These are phyloP conservation scores for Otatea glauca DNA, from an alignment of 176 grass and related monocot species.

Conservation along the genomic window DNA sequence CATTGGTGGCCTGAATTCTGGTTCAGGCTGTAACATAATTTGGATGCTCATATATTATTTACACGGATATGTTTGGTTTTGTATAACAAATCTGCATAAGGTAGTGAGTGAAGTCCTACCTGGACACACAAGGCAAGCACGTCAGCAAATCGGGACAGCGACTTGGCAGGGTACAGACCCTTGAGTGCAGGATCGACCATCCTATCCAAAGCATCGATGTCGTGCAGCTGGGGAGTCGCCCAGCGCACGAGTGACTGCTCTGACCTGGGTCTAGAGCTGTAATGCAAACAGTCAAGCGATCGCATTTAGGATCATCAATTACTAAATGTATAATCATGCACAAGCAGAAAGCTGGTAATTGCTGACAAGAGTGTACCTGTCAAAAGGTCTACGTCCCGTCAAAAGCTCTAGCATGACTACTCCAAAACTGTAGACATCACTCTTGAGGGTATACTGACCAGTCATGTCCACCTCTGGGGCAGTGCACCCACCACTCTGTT, in stretches of 20 bases:
- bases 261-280: slow-evolving; percentile 57
- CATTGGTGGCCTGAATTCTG: slow-evolving; percentile 83
- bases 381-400: slow-evolving; percentile 83
- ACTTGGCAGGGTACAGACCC: slow-evolving; percentile 57
- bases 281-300: not conserved
- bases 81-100: not conserved
- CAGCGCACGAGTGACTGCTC: slow-evolving; percentile 76
- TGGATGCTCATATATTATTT: not conserved
- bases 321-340: no score
- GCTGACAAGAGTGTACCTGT: slow-evolving; percentile 54
- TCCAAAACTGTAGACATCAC: slow-evolving; percentile 94
- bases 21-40: slow-evolving; percentile 63
- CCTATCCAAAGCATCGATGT: slow-evolving; percentile 76
- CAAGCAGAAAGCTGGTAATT: not conserved
- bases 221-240: slow-evolving; percentile 74
- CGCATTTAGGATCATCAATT: slow-evolving; percentile 14
- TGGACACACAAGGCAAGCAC: slow-evolving; percentile 74
- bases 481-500: slow-evolving; percentile 72
- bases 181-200: slow-evolving; percentile 84
- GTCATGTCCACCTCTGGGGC: slow-evolving; percentile 88
- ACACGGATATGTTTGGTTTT: not conserved
- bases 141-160: slow-evolving; percentile 75
- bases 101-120: slow-evolving; percentile 41
- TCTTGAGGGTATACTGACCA: slow-evolving; percentile 86
- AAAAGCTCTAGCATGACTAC: slow-evolving; percentile 97